Conservation (phyloP, 2,329 filamentous ascomycete genomes). For the Zymoseptoria tritici region DNA sequence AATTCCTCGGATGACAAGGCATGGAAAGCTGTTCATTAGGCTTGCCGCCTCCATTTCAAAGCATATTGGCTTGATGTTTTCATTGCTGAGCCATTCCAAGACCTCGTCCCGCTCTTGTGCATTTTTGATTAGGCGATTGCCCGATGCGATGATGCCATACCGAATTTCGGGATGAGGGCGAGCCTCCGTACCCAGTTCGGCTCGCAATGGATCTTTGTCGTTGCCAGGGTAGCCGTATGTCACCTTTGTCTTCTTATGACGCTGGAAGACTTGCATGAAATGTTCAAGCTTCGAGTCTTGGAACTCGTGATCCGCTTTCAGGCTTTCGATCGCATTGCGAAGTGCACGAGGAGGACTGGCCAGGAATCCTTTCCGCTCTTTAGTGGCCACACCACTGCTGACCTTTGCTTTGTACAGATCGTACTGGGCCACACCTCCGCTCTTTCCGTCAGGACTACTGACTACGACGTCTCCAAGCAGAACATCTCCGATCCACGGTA, state of each 20-base stretch:
- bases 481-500: constrained; percentile 12
- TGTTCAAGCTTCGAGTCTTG: not conserved
- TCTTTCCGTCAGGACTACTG: constrained; percentile 11
- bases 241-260: not conserved
- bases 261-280: not conserved
- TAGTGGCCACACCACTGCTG: too few relatives aligned
- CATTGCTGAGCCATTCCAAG: not conserved
- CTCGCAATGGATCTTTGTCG: not conserved
- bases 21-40: constrained; percentile 17
- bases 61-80: constrained; percentile 5
- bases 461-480: constrained; percentile 25
- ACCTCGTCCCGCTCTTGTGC: constrained; percentile 9
- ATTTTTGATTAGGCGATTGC: constrained; percentile 36
- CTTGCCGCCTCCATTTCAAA: constrained; percentile 21
- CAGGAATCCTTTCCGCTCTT: constrained; percentile 15
- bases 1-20: constrained; percentile 21
- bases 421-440: constrained; percentile 23
- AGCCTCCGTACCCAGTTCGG: not conserved
- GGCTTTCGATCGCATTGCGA: constrained; percentile 3
- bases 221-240: not conserved
- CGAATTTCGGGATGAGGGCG: constrained; percentile 24
- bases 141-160: constrained; percentile 35
- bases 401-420: constrained; percentile 16
- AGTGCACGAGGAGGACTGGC: constrained; percentile 9
- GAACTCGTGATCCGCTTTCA: constrained; percentile 3